A percentile compares a stretch with the other conserved stretches of the same genome.
Conservation (phyloP, 129 eudicot genomes). For the Logfia minima region DNA sequence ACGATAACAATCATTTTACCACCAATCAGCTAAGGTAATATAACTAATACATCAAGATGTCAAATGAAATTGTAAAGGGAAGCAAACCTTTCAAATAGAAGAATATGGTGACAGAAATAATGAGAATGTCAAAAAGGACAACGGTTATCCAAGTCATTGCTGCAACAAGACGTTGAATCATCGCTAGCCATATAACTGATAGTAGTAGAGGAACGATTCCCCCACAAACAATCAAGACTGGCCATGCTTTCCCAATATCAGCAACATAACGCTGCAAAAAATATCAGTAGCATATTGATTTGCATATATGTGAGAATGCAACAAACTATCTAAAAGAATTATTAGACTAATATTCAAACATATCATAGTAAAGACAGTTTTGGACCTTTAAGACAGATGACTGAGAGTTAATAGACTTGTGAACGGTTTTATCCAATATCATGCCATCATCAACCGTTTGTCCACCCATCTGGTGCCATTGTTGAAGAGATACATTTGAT, state of each 20-base stretch:
- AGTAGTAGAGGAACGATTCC: slow-evolving; percentile 74
- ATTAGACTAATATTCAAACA: neutral
- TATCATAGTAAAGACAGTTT: neutral
- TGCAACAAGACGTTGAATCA: slow-evolving; percentile 89
- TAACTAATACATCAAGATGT: slow-evolving; percentile 10
- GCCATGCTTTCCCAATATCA: slow-evolving; percentile 95
- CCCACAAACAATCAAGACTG: slow-evolving; percentile 93
- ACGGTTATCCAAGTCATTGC: slow-evolving; percentile 98
- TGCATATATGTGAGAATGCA: neutral
- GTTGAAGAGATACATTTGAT: slow-evolving; percentile 74
- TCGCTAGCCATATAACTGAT: slow-evolving; percentile 76
- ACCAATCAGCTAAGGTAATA: neutral
- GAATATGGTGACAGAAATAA: slow-evolving; percentile 80
- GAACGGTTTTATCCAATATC: slow-evolving; percentile 69
- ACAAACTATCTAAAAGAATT: neutral
- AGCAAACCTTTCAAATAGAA: slow-evolving; percentile 76
- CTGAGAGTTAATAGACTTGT: slow-evolving; percentile 67
- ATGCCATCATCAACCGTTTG: slow-evolving; percentile 69
- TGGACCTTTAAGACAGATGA: slow-evolving; percentile 84
- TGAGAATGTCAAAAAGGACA: slow-evolving; percentile 65
- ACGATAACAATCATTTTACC: too few relatives aligned
- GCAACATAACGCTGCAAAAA: slow-evolving; percentile 86
- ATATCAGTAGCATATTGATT: neutral
- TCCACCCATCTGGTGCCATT: slow-evolving; percentile 96
- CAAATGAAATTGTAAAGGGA: neutral